Evolutionary conservation across 257 asterid species (phyloP).

Genomic region (Echites panduratus): DNA sequence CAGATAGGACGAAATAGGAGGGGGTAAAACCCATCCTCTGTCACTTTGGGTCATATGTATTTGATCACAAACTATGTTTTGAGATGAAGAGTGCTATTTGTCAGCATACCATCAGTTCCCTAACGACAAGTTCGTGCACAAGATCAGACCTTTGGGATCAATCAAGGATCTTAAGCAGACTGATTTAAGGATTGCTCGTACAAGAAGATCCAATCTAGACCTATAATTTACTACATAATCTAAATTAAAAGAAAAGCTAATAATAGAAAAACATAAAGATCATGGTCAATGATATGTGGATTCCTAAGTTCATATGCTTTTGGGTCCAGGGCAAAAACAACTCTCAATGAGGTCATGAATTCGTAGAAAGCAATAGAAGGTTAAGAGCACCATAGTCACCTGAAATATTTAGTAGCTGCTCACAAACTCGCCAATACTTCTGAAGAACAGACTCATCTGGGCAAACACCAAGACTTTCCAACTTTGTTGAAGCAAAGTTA

Average conservation of each 20-base stretch:
- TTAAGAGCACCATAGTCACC: conserved; percentile 41
- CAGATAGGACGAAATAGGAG: no score
- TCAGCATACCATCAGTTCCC: background rate
- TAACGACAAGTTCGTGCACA: background rate
- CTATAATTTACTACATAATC: background rate
- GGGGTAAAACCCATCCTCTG: background rate
- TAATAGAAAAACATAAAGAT: background rate
- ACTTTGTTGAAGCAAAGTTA: conserved; percentile 54
- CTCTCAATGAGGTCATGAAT: background rate
- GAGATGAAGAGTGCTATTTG: background rate
- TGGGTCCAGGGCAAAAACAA: background rate
- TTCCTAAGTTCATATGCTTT: background rate
- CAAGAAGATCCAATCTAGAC: background rate
- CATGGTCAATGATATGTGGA: background rate
- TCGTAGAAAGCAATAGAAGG: conserved; percentile 15
- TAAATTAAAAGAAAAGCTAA: background rate
- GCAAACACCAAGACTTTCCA: conserved; percentile 63
- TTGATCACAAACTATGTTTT: background rate
- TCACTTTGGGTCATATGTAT: background rate
- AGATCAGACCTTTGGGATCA: background rate
- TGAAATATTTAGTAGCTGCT: conserved; percentile 61
- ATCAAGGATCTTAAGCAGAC: background rate
- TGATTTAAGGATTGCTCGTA: no score
- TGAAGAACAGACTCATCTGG: conserved; percentile 54
- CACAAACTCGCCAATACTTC: conserved; percentile 81